Conservation (phyloP, 2,329 filamentous ascomycete species). For the Aspergillus oerlinghausenensis region DNA sequence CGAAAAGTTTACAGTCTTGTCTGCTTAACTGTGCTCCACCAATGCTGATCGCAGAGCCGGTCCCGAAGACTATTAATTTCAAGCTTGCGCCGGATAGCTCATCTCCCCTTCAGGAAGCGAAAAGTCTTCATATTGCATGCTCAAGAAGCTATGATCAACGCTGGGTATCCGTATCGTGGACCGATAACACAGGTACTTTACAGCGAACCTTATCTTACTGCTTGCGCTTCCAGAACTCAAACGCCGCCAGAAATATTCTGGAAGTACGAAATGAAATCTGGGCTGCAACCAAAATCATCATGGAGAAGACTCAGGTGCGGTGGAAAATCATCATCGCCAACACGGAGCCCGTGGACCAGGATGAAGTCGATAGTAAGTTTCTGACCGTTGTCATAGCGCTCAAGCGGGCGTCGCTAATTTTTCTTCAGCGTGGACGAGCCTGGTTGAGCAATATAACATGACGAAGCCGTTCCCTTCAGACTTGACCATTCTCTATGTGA, state of each 20-base stretch:
- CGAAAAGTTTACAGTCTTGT: constrained; percentile 31
- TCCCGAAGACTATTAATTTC: constrained; percentile 54
- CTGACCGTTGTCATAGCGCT: background rate
- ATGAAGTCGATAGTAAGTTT: constrained; percentile 47
- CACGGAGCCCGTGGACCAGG: constrained; percentile 47
- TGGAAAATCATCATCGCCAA: constrained; percentile 55
- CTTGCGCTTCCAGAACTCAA: constrained; percentile 38
- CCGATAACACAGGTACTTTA: constrained; percentile 52
- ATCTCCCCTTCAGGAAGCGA: constrained; percentile 54
- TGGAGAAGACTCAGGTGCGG: constrained; percentile 47
- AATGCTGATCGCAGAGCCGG: constrained; percentile 49
- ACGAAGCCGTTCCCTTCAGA: constrained; percentile 30
- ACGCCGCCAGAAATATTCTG: constrained; percentile 33
- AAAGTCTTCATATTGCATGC: constrained; percentile 56
- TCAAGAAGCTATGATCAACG: constrained; percentile 51
- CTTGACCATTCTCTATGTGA: constrained; percentile 33
- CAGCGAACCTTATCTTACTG: constrained; percentile 54
- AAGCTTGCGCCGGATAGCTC: constrained; percentile 48
- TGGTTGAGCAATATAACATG: constrained; percentile 38
- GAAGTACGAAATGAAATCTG: constrained; percentile 56
- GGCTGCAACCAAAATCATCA: constrained; percentile 52
- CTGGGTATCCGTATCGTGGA: constrained; percentile 59
- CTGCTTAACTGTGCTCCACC: constrained; percentile 49
- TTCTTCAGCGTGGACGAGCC: constrained; percentile 32
- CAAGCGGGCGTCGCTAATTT: constrained; percentile 14